Conservation (phyloP, 495 filamentous ascomycete genomes). For the Cetradonia linearis region DNA sequence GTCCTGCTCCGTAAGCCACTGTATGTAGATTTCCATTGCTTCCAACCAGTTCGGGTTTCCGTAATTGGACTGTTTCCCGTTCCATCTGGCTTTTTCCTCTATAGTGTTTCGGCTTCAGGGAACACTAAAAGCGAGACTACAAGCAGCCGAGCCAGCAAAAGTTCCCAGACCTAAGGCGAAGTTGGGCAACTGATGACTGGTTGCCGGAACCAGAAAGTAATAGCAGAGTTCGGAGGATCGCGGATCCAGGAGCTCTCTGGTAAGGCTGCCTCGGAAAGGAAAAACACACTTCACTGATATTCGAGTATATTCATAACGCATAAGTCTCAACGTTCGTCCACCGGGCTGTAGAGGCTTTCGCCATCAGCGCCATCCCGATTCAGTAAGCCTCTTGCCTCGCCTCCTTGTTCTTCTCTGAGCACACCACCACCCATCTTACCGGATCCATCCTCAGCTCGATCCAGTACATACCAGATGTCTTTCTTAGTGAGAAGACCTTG, state of each 20-base stretch:
- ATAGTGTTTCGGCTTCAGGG: too few relatives aligned
- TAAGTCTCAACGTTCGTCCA: constrained; percentile 28
- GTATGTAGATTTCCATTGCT: background rate
- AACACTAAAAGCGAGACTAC: too few relatives aligned
- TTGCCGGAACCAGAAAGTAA: background rate
- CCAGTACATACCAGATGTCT: constrained; percentile 90
- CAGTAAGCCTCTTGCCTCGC: constrained; percentile 45
- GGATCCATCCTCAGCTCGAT: constrained; percentile 59
- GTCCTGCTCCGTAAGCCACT: background rate
- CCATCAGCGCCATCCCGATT: constrained; percentile 31
- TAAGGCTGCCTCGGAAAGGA: background rate
- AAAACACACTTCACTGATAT: background rate
- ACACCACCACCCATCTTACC: constrained; percentile 28
- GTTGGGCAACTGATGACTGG: background rate
- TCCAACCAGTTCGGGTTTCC: background rate
- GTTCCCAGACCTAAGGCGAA: background rate
- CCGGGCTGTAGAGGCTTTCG: constrained; percentile 33
- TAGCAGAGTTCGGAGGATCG: background rate
- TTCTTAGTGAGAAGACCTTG: constrained; percentile 92
- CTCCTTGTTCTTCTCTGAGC: constrained; percentile 33
- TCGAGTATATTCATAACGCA: background rate
- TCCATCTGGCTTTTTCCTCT: background rate
- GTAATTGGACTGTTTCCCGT: background rate
- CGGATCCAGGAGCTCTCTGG: background rate
- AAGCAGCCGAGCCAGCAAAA: background rate